Conservation (phyloP, 768 basidiomycete genomes). For the Xerocomus brunneocitrinus region DNA sequence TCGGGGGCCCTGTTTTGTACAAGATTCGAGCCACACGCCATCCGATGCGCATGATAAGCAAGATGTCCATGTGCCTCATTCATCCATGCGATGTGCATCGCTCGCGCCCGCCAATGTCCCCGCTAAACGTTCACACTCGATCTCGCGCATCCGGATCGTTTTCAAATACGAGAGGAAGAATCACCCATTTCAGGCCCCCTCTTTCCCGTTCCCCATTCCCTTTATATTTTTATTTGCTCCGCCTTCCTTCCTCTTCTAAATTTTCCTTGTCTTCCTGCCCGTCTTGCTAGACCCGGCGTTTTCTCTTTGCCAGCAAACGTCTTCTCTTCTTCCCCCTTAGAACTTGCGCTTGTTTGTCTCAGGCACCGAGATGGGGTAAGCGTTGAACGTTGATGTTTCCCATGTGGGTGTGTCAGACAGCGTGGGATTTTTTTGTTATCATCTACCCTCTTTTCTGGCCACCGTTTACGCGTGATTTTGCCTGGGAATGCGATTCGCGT, state of each 20-base stretch:
- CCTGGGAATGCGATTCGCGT: background rate
- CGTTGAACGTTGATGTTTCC: background rate
- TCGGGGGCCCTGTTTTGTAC: constrained; percentile 9
- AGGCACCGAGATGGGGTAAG: background rate
- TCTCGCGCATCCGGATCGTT: background rate
- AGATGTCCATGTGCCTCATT: background rate
- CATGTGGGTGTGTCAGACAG: constrained; percentile 1
- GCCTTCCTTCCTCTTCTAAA: constrained; percentile 1
- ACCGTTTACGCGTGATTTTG: background rate
- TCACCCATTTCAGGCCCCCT: background rate
- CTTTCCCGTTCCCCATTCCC: background rate
- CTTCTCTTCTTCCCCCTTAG: background rate
- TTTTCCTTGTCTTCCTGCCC: background rate
- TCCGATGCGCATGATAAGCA: constrained; percentile 3
- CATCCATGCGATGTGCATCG: background rate
- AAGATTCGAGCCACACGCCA: constrained; percentile 2
- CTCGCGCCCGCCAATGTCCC: background rate
- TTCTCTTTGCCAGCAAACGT: background rate
- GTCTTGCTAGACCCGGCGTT: background rate
- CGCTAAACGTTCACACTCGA: constrained; percentile 1
- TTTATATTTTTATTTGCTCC: background rate
- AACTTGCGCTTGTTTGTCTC: background rate
- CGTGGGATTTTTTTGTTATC: background rate
- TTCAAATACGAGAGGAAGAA: background rate
- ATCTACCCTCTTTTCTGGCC: background rate